Conservation (phyloP, 2,329 filamentous ascomycete genomes). For the Aspergillus quadricinctus region DNA sequence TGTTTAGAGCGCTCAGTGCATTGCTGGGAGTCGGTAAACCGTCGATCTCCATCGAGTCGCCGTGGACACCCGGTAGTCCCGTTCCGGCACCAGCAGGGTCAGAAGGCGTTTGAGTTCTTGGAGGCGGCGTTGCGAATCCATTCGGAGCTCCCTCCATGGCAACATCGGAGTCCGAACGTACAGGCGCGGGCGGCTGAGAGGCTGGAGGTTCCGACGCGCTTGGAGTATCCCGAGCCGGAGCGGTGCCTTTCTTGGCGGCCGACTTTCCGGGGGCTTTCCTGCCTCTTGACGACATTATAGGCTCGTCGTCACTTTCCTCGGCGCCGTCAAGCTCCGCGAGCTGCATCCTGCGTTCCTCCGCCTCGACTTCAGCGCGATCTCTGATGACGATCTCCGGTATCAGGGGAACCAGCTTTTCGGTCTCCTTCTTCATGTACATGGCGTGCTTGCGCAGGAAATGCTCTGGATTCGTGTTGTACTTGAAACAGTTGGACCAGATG, state of each 20-base stretch:
- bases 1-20: constrained; percentile 61
- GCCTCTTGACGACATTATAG: constrained; percentile 95
- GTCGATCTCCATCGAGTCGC: constrained; percentile 84
- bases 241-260: constrained; percentile 61
- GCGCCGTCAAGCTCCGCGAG: constrained; percentile 74
- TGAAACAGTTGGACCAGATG: constrained; percentile 96
- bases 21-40: constrained; percentile 62
- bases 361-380: constrained; percentile 90
- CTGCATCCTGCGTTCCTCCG: constrained; percentile 75
- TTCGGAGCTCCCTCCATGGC: constrained; percentile 71
- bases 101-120: constrained; percentile 71
- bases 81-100: constrained; percentile 64
- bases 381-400: constrained; percentile 91
- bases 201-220: constrained; percentile 73
- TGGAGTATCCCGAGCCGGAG: constrained; percentile 65
- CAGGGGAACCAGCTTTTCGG: constrained; percentile 89
- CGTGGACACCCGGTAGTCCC: constrained; percentile 61
- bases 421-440: constrained; percentile 93
- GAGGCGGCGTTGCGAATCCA: constrained; percentile 78
- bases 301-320: constrained; percentile 94
- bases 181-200: constrained; percentile 46
- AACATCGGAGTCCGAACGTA: constrained; percentile 68
- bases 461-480: constrained; percentile 86
- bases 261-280: constrained; percentile 79
- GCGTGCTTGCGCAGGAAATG: constrained; percentile 90